Conservation (phyloP, 768 basidiomycete genomes). For the Strobilomyces dryophilus region DNA sequence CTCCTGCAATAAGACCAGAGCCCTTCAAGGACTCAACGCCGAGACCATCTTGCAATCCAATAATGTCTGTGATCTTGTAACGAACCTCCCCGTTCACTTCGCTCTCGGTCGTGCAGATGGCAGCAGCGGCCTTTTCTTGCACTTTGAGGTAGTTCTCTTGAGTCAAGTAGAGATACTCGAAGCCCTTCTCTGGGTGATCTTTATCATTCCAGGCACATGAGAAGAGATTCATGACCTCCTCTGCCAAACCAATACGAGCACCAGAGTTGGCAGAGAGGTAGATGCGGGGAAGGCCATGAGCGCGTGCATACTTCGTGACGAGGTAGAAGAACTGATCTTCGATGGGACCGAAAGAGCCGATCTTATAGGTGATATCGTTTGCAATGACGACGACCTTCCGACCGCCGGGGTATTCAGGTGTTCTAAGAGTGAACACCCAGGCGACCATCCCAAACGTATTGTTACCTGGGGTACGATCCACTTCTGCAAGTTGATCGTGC, state of each 20-base stretch:
- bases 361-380: constrained; percentile 98
- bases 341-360: constrained; percentile 93
- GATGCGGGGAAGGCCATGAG: constrained; percentile 85
- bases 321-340: constrained; percentile 98
- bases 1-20: constrained; percentile 97
- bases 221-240: constrained; percentile 85
- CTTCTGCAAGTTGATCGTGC: constrained; percentile 84
- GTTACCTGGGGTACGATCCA: constrained; percentile 88
- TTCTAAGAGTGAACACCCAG: constrained; percentile 90
- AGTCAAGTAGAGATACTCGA: constrained; percentile 94
- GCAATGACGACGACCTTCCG: constrained; percentile 87
- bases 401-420: constrained; percentile 89
- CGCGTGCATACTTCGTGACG: constrained; percentile 89
- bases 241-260: constrained; percentile 92
- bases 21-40: constrained; percentile 96
- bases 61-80: constrained; percentile 93
- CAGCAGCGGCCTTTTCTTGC: constrained; percentile 76
- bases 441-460: constrained; percentile 97
- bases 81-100: constrained; percentile 83
- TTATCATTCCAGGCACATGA: constrained; percentile 88
- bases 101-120: constrained; percentile 79
- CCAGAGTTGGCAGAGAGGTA: constrained; percentile 99
- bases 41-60: constrained; percentile 95
- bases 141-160: constrained; percentile 87
- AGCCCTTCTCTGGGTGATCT: constrained; percentile 85